Base-by-base conservation (phyloP, 2,329 filamentous ascomycete species). In the Rhexocercosporidium sp. region DNA sequence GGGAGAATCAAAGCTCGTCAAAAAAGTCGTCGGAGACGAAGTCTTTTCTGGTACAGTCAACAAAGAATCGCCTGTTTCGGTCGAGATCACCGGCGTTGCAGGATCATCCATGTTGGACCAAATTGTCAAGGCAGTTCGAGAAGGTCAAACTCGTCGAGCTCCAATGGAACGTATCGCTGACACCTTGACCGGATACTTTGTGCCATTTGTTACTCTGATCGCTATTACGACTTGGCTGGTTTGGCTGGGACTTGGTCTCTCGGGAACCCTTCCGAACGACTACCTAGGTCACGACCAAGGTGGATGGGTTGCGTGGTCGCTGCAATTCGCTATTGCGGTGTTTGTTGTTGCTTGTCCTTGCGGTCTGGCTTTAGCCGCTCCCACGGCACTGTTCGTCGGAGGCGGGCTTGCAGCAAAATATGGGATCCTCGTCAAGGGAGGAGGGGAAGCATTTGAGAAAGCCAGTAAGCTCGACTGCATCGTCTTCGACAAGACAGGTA, bases 101-200 rank as follows among this genome's bases (percentile, higher is more conserved):
- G 92, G 92, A 3, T 84, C 85, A 16, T 93, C 91, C 0, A 91
- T 94, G 90, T 83, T 95, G 3, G 92, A 94, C 77, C 87, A 92
- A 72, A 94, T 95, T 67, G 91, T 94, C 69, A 85, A 88, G 59
- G 88, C 90, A 4, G 91, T 94, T 3, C 86, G 91, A 14, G 92
- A 94, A 78, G 92, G 92, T 3, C 92, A 94, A 78, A 90, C 91
- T 2, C 89, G 86, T 74, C 86, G 90, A 27, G 92, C 92, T 0
- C 92, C 92, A 0, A 89, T 94, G 72, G 91, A 94, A 76, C 86
- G 90, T 65, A 84, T 92, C 51, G 92, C 92, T 0, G 92, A 94
- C 75, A 78, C 86, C 4, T 80, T 94, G 71, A 94, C 92, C 0
- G 86, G 88, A 3, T 92, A 93, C 76, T 94, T 95, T 73, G 92